Conservation (phyloP, 164 flowering plant species). For the Malania oleifera region DNA sequence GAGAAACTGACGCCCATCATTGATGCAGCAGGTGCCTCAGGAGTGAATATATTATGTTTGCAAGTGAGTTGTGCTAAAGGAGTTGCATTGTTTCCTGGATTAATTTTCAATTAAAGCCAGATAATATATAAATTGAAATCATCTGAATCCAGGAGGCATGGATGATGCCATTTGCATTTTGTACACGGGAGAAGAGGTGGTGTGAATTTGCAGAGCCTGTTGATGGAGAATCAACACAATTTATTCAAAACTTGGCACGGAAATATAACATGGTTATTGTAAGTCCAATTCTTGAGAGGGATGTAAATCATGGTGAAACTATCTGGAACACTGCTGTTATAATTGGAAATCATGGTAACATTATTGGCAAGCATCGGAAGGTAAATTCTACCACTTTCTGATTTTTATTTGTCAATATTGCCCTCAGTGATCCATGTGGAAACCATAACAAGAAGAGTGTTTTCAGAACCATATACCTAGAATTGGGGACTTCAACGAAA, state of each 20-base stretch:
- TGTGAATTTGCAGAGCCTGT: constrained; percentile 95
- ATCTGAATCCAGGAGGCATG: constrained; percentile 70
- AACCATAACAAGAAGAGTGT: neutral
- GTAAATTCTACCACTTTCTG: constrained; percentile 30
- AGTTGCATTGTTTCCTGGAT: neutral
- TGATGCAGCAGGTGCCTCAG: constrained; percentile 88
- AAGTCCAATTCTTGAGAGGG: constrained; percentile 93
- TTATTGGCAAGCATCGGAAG: constrained; percentile 95
- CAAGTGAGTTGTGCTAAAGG: constrained; percentile 45
- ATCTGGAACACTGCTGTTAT: constrained; percentile 94
- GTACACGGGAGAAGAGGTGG: constrained; percentile 98
- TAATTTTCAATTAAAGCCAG: neutral
- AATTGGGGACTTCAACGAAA: constrained; percentile 98
- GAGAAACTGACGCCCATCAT: constrained; percentile 71
- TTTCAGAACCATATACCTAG: constrained; percentile 96
- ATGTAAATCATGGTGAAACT: constrained; percentile 83
- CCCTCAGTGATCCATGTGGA: constrained; percentile 2
- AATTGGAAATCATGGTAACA: constrained; percentile 93
- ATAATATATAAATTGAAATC: too few species aligned
- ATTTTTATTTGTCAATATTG: neutral
- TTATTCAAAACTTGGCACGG: constrained; percentile 65
- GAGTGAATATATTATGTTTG: constrained; percentile 88
- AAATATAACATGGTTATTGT: constrained; percentile 90
- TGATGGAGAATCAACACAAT: constrained; percentile 84
- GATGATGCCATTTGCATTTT: constrained; percentile 98